A percentile compares a stretch with the other conserved stretches of the same genome.
phyloP scores from a whole-genome alignment of 139 green algal genomes.

The Picochlorum sp. region DNA sequence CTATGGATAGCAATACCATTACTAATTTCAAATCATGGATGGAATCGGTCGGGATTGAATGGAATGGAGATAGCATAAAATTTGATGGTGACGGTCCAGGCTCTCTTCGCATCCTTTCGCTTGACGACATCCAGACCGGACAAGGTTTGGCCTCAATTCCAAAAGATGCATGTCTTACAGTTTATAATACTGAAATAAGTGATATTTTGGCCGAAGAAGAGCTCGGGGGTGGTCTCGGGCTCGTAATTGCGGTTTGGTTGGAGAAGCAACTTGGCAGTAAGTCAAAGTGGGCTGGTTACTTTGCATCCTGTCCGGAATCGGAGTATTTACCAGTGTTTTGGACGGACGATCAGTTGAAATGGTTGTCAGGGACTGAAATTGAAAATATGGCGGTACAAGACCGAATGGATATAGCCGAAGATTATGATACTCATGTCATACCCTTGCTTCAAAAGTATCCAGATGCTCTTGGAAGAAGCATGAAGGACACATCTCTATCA shows the following conservation, averaged over 20 bases:
- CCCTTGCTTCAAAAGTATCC: slow-evolving; percentile 31
- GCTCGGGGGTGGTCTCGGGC: slow-evolving; percentile 49
- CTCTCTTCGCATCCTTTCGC: slow-evolving; percentile 7
- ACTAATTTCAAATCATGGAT: slow-evolving; percentile 13
- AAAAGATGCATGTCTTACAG: slow-evolving; percentile 37
- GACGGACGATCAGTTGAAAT: slow-evolving; percentile 28
- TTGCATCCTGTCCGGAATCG: slow-evolving; percentile 28
- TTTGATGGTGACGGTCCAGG: slow-evolving; percentile 6
- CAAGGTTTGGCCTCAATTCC: slow-evolving; percentile 45
- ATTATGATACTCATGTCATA: slow-evolving; percentile 36
- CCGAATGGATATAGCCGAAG: slow-evolving; percentile 20
- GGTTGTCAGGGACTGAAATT: slow-evolving; percentile 49
- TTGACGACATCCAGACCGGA: slow-evolving; percentile 24
- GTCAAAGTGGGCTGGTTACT: slow-evolving; percentile 55
- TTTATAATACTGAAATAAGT: slow-evolving; percentile 18
- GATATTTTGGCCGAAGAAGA: slow-evolving; percentile 38
- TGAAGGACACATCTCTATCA: slow-evolving; percentile 6
- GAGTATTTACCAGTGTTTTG: slow-evolving; percentile 71
- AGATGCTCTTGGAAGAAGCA: slow-evolving; percentile 2
- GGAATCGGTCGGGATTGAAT: slow-evolving; percentile 1
- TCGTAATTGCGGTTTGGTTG: slow-evolving; percentile 60
- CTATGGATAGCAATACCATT: neutral
- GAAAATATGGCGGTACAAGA: neutral
- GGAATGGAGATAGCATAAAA: neutral
- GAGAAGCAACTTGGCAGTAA: slow-evolving; percentile 27